These are phyloP conservation scores for Quercus ilex DNA, from an alignment of 306 rosid genomes.

Conservation along the genomic window DNA sequence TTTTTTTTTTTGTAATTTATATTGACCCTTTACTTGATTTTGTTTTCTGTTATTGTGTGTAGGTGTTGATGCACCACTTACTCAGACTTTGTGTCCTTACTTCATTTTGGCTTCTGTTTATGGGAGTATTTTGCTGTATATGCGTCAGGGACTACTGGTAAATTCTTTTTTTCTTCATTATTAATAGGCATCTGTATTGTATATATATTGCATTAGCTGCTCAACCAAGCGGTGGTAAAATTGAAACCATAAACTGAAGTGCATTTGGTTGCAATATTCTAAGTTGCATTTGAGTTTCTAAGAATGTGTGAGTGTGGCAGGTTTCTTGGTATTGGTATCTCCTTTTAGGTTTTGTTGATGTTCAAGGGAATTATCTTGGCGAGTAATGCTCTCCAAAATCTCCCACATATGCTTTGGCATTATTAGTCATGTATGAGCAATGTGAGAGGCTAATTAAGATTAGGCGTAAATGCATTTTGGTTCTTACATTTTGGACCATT, in stretches of 20 bases:
- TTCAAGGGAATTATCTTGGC: slow-evolving; percentile 68
- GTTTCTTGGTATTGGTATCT: slow-evolving; percentile 80
- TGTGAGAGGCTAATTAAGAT: neutral
- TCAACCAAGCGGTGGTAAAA: neutral
- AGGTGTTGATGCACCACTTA: slow-evolving; percentile 64
- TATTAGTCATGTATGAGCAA: neutral
- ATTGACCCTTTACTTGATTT: neutral
- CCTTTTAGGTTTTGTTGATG: slow-evolving; percentile 59
- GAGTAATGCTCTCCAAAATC: slow-evolving; percentile 15
- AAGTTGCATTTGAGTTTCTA: slow-evolving; percentile 11
- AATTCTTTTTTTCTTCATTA: neutral
- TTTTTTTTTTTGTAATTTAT: neutral
- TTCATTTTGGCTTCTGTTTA: slow-evolving; percentile 46
- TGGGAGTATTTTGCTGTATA: slow-evolving; percentile 51
- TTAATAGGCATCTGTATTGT: neutral
- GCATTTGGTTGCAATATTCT: neutral
- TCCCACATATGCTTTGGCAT: neutral
- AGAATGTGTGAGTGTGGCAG: slow-evolving; percentile 29
- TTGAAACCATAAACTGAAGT: neutral
- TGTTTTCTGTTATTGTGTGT: neutral
- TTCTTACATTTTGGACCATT: no score
- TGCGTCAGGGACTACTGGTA: slow-evolving; percentile 52
- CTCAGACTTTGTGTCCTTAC: slow-evolving; percentile 46
- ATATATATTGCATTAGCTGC: neutral
- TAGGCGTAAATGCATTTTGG: no score